Evolutionary conservation across 2,329 filamentous ascomycete genomes (phyloP).

Genomic region (Fusarium pininemorale): DNA sequence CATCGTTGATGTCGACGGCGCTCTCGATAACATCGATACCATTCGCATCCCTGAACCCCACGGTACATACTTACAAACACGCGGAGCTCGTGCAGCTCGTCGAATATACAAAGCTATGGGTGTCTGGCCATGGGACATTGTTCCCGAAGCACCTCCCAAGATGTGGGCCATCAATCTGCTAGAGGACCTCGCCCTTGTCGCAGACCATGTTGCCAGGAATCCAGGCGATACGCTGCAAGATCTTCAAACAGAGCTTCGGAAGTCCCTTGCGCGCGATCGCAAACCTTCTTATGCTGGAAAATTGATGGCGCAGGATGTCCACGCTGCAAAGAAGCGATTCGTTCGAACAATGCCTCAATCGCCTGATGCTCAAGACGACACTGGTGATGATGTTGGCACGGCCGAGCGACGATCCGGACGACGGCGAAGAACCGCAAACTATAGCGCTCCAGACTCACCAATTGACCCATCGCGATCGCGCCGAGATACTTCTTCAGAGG

Average conservation of each 20-base stretch:
- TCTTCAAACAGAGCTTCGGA: conserved; percentile 39
- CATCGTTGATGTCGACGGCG: conserved; percentile 32
- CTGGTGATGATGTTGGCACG: conserved; percentile 25
- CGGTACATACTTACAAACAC: conserved; percentile 37
- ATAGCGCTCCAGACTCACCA: conserved; percentile 34
- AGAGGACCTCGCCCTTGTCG: conserved; percentile 42
- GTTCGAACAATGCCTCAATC: conserved; percentile 36
- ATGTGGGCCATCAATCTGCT: conserved; percentile 44
- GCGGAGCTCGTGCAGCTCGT: conserved; percentile 41
- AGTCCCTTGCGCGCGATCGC: conserved; percentile 41
- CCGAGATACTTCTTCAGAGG: conserved; percentile 34
- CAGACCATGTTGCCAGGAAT: conserved; percentile 42
- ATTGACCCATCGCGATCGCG: conserved; percentile 25
- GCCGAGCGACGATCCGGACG: conserved; percentile 36
- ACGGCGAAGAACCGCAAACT: conserved; percentile 31
- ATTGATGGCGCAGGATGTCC: conserved; percentile 43
- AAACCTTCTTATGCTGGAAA: conserved; percentile 44
- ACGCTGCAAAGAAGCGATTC: conserved; percentile 43
- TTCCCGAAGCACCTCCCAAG: conserved; percentile 43
- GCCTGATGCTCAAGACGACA: conserved; percentile 35
- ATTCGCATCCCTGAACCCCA: conserved; percentile 42
- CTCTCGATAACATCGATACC: conserved; percentile 37
- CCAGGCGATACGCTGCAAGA: conserved; percentile 40
- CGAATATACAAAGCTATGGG: conserved; percentile 42
- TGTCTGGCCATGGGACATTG: conserved; percentile 44